Evolutionary conservation across 2,329 filamentous ascomycete species (phyloP), one percentile per base, ranked within the genome.

Genomic region (Phialemoniopsis sp.): DNA sequence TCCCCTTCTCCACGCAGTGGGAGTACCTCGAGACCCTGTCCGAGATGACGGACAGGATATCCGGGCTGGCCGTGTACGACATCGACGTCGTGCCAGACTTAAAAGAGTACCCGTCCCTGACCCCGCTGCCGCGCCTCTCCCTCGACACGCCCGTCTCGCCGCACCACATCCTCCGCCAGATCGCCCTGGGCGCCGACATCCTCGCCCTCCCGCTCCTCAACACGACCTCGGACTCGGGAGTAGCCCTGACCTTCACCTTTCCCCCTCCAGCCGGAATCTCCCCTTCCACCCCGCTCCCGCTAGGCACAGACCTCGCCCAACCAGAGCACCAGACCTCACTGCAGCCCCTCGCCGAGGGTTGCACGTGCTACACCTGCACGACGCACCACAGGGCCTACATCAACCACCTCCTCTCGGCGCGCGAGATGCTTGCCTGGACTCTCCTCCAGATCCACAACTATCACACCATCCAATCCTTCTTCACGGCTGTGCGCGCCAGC

Each of bases 341-440:
- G 1, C 60, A 62, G 0, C 82, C 91, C 0, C 66, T 96, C 3
- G 56, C 63, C 2, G 52, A 71, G 6, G 72, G 62, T 13, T 98
- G 93, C 60, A 51, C 64, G 37, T 98, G 93, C 70, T 91, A 95
- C 59, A 72, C 89, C 16, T 98, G 93, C 69, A 78, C 71, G 3
- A 77, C 76, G 14, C 91, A 97, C 60, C 89, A 95, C 62, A 73
- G 84, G 36, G 91, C 93, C 0, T 98, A 87, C 61, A 56, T 98
- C 29, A 85, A 89, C 48, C 93, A 98, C 60, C 73, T 97, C 1
- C 77, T 98, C 6, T 74, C 80, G 34, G 89, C 93, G 1, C 94
- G 90, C 56, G 93, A 98, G 63, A 97, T 98, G 93, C 79, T 96
- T 5, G 91, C 85, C 17, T 98, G 93, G 93, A 87, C 85, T 1